phyloP scores from a whole-genome alignment of 2,329 filamentous ascomycete genomes.

The Cytospora paraplurivora region DNA sequence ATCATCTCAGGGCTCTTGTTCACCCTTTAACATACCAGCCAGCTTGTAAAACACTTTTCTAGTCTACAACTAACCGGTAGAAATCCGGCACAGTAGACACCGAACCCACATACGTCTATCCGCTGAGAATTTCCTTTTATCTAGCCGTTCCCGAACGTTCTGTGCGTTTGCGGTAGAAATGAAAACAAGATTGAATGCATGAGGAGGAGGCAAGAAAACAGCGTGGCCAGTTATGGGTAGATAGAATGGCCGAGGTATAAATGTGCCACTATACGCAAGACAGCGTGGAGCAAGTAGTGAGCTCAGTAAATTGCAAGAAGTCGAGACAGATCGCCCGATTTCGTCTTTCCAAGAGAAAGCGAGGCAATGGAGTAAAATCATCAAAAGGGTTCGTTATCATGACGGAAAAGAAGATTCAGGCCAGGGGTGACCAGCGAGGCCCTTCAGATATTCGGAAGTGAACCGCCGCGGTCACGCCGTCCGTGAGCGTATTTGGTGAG shows the following conservation, averaged over 20 bases:
- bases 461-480: constrained; percentile 43
- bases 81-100: neutral
- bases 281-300: neutral
- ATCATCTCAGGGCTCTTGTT: neutral
- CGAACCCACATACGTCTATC: constrained; percentile 5
- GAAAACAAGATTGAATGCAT: neutral
- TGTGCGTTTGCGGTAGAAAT: neutral
- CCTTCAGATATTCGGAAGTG: neutral
- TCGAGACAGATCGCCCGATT: neutral
- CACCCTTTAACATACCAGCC: neutral
- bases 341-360: neutral
- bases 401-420: constrained; percentile 11
- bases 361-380: neutral
- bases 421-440: constrained; percentile 27
- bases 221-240: neutral
- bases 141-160: constrained; percentile 15
- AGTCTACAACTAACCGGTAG: neutral
- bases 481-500: constrained; percentile 45
- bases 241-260: neutral
- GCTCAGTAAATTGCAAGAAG: constrained; percentile 1
- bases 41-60: neutral
- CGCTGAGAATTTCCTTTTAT: constrained; percentile 12
- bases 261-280: neutral
- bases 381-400: neutral
- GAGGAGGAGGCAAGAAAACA: neutral